A percentile compares a stretch with the other conserved stretches of the same genome.
phyloP scores from a whole-genome alignment of 2,329 filamentous ascomycete genomes.

The Ciborinia camelliae region DNA sequence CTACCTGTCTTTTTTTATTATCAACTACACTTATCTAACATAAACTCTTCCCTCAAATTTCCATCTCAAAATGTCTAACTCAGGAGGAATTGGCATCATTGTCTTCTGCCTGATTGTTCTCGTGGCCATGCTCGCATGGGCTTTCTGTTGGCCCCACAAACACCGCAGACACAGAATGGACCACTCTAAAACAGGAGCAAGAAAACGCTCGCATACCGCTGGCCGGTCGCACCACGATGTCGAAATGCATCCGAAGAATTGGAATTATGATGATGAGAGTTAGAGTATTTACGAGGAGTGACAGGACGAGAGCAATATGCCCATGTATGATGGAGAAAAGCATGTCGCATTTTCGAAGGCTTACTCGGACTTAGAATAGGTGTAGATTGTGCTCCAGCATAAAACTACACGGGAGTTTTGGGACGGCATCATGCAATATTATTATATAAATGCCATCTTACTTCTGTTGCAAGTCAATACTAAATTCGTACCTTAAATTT shows the following conservation, averaged over 20 bases:
- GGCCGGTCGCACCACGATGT: conserved; percentile 7
- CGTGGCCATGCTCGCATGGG: not conserved
- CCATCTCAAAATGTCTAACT: not conserved
- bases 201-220: conserved; percentile 8
- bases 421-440: not conserved
- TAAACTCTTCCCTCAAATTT: too few species aligned
- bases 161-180: not conserved
- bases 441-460: too few species aligned
- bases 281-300: not conserved
- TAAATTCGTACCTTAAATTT: not conserved
- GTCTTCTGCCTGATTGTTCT: conserved; percentile 13
- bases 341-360: not conserved
- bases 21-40: not conserved
- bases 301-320: not conserved
- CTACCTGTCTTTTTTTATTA: not conserved
- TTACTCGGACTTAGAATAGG: not conserved
- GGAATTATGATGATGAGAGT: not conserved
- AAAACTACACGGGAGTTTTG: not conserved
- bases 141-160: conserved; percentile 13
- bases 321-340: not conserved
- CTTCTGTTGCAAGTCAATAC: too few species aligned
- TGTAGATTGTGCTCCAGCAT: conserved; percentile 4
- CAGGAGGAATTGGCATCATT: not conserved
- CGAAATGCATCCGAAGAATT: conserved; percentile 12
- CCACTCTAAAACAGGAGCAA: not conserved